Evolutionary conservation across 331 rosid genomes (phyloP).

Genomic region (Acacia concinna): DNA sequence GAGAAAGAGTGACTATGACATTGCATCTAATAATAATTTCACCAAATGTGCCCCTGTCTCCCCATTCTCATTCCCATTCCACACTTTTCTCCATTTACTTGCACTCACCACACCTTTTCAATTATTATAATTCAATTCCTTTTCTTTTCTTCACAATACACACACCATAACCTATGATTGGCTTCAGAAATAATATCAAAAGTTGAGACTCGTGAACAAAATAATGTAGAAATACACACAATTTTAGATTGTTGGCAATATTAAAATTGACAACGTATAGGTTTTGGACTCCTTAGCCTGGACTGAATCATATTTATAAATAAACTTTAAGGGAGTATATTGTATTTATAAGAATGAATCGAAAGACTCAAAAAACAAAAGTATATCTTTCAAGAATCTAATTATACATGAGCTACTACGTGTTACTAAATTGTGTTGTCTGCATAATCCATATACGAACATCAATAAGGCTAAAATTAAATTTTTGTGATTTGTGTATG

Average conservation of each 20-base stretch:
- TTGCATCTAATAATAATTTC: conserved; percentile 69
- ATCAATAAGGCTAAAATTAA: too few relatives aligned
- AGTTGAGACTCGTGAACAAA: background rate
- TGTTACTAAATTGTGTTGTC: background rate
- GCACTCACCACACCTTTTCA: conserved; percentile 18
- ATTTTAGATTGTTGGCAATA: too few relatives aligned
- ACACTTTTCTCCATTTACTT: conserved; percentile 27
- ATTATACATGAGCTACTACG: background rate
- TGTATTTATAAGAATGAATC: background rate
- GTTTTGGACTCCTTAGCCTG: background rate
- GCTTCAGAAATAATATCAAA: background rate
- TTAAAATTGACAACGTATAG: too few relatives aligned
- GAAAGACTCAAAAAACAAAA: background rate
- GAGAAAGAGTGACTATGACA: conserved; percentile 67
- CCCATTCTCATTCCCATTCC: conserved; percentile 44
- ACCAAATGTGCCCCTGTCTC: conserved; percentile 53
- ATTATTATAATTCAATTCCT: background rate
- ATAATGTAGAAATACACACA: background rate
- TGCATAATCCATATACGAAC: background rate
- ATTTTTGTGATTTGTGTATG: too few relatives aligned
- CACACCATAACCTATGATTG: background rate
- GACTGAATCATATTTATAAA: background rate
- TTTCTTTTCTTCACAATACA: background rate
- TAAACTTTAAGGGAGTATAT: background rate
- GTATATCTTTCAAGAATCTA: background rate